A percentile compares a stretch with the other conserved stretches of the same genome.
Conservation (phyloP, 768 basidiomycete species). For the Tephrocybe rancida region DNA sequence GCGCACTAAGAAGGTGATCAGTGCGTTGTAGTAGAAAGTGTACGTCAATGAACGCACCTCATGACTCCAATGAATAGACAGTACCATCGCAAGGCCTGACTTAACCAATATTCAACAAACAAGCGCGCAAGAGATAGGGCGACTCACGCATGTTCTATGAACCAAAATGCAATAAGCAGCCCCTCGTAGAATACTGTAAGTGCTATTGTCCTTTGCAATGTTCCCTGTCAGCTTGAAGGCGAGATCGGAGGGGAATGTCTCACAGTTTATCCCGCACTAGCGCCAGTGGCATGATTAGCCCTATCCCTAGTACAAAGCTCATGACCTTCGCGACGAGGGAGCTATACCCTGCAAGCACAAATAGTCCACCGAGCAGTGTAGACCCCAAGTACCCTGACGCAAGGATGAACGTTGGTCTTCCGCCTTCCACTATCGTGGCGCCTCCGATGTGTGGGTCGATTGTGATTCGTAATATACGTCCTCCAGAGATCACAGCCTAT, state of each 20-base stretch:
- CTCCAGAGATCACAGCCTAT: constrained; percentile 80
- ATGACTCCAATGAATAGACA: constrained; percentile 82
- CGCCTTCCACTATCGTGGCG: constrained; percentile 76
- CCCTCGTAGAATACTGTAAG: constrained; percentile 85
- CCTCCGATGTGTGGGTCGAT: constrained; percentile 87
- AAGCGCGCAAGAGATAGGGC: neutral
- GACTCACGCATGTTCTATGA: constrained; percentile 86
- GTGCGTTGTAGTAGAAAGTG: neutral
- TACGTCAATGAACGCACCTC: constrained; percentile 54
- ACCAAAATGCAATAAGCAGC: constrained; percentile 92
- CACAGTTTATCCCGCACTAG: constrained; percentile 91
- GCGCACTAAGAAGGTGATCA: constrained; percentile 46
- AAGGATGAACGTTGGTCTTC: constrained; percentile 70
- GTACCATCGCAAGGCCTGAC: constrained; percentile 82
- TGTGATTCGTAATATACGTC: constrained; percentile 75
- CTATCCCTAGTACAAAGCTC: constrained; percentile 88
- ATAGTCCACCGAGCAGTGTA: constrained; percentile 78
- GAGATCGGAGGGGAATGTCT: constrained; percentile 30
- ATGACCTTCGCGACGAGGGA: constrained; percentile 90
- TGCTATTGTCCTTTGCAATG: constrained; percentile 69
- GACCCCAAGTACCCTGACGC: constrained; percentile 84
- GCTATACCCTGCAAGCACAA: constrained; percentile 84
- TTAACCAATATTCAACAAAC: constrained; percentile 28
- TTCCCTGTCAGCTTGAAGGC: neutral
- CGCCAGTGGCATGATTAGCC: constrained; percentile 81